Base-by-base conservation (phyloP, 371 early-diverging fungal species). In the Mucor circinelloides region DNA sequence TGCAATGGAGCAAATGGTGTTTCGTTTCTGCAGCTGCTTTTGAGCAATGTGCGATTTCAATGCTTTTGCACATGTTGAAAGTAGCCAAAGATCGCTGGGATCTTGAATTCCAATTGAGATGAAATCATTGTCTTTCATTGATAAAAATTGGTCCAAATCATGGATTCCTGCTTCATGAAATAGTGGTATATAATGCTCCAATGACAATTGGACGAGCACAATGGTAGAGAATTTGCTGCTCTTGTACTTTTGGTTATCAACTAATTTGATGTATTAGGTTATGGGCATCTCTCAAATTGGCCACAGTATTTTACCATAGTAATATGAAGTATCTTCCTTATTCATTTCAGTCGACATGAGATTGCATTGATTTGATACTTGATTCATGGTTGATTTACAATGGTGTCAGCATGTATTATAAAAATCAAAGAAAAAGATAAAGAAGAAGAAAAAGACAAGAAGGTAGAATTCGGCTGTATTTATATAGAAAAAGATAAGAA, bases 121-220 rank as follows among this genome's bases (percentile, higher is more conserved):
- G 58, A 72, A 79, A 64, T 79, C 76, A 6, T 70, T 58, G 28
- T 70, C 68, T 17, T 58, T 63, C 73, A 74, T 74, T 38, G 52
- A 28, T 38, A 79, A 55, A 27, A 76, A 64, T 9, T 58, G 57
- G n/a, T 71, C 59, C 10, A 74, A 28, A 55, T 74, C 75, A 28
- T 61, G 27, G n/a, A 79, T 69, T 4, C 67, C 52, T 8, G 61
- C 67, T n/a, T 71, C 28, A 28, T 79, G 66, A 63, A 79, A 74
- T 28, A 70, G 23, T 7, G 80, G 77, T 50, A 76, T 68, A 55
- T 74, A 69, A 30, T 73, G 74, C 56, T 70, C 69, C n/a, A 79
- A 59, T 10, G 62, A 68, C 38, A 79, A 56, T 40, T 74, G 72
- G n/a, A 28, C 40, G 6, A 79, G 70, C 3, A 79, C 62, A 58